Base-by-base conservation (phyloP, 495 filamentous ascomycete genomes). In the Penicillium antarcticum region DNA sequence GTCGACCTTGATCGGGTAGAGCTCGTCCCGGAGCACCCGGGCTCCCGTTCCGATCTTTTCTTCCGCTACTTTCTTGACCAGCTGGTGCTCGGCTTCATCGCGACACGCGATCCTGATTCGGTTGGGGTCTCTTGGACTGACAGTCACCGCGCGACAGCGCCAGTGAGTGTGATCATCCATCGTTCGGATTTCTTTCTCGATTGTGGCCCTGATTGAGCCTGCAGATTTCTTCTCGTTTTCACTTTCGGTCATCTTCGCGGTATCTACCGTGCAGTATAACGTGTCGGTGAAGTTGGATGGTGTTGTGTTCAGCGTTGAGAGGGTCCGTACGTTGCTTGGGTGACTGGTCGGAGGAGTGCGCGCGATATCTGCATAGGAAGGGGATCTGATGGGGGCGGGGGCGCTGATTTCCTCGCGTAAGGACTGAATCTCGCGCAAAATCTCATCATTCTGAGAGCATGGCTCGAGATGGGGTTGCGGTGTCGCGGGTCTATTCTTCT, bases 1-100 rank as follows among this genome's bases (percentile, higher is more conserved):
- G 39, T 67, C 65, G 18, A 70, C 65, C 40, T 68, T 68, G 34
- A 65, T 58, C 40, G 61, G 58, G 61, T 63, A 63, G 0, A 69
- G 56, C 51, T 70, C 51, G 52, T 65, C 65, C 18, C 57, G 60
- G 10, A 70, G 57, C 29, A 70, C 61, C 42, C 63, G 56, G n/a
- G 51, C 48, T 46, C 59, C 63, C 16, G 45, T 19, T 10, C 55
- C 43, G 21, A 58, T 60, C 41, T 58, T 56, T 4, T 19, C 39
- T 54, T 65, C 52, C 33, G 51, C 62, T 36, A 61, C 56, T 54
- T 63, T 45, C 48, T 65, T 70, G 26, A 68, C 51, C 13, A 56
- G 45, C 37, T 60, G 51, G 45, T 58, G 52, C 29, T 65, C 61
- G 24, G 55, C 56, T 56, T 64, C 54, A 45, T 61, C 48, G 38